Base-by-base conservation (phyloP, 345 rosid species). In the Citrus reticulata region DNA sequence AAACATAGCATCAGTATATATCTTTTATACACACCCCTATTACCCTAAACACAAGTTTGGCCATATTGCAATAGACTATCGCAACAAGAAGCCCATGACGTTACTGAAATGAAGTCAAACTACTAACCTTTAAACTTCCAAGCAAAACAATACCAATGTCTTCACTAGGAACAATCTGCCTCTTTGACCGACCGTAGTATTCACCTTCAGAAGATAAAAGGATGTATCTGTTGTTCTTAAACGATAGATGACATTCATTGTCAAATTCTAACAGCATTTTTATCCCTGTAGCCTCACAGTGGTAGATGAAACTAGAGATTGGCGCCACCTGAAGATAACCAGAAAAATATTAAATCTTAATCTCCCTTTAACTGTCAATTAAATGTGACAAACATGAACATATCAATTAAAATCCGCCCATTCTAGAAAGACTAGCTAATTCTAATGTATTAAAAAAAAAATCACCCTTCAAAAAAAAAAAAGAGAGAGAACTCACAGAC, bases 51-150 rank as follows among this genome's bases (percentile, higher is more conserved):
- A 32, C 68, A 75, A 66, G 76, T 51, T 77, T 51, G 66, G 34
- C 2, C 17, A 22, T 39, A 84, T 27, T 11, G 39, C 61, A 24
- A 74, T 24, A 55, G 19, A 59, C 19, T 16, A 67, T 19, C 4
- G 16, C 30, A n/a, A 5, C 46, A 19, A 75, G 29, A 72, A 65
- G 20, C 20, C 30, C 39, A 25, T 54, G 37, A 32, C 6, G 29
- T 17, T 32, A 24, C n/a, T 29, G 51, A 30, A 63, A 64, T 4
- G 42, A 24, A 70, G 67, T 55, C 67, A 71, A 39, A 82, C 55
- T 30, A 72, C 79, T 82, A 74, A 93, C 99, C 97, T 92, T 88
- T 32, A 95, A 84, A 81, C 51, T 80, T 85, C 99, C 98, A 72
- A 90, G 85, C 84, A 95, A 83, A 83, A 86, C 64, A 70, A 89